Base-by-base conservation (phyloP, 2,329 filamentous ascomycete species). In the Pleoardoris graminearum region DNA sequence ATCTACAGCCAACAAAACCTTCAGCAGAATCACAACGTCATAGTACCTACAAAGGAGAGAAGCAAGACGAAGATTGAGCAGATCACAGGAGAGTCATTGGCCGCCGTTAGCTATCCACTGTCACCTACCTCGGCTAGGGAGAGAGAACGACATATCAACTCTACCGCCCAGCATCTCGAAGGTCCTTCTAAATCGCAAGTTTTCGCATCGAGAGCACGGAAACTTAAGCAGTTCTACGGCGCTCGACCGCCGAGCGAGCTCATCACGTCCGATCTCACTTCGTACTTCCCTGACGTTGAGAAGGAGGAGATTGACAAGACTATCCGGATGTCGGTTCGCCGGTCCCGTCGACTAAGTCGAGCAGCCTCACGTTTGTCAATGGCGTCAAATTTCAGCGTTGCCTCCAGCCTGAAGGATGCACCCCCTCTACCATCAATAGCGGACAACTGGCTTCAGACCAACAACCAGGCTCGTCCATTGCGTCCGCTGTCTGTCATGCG, bases 391-490 rank as follows among this genome's bases (percentile, higher is more conserved):
- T 82, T 93, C 65, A 97, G 94, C 75, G 90, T 92, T 67, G 91
- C 92, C 27, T 97, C 93, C 3, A 97, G 90, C 70, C 79, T 97
- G 50, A 90, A 89, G 67, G 93, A 97, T 76, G 93, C 92, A 3
- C 94, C 94, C 10, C 93, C 94, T 0, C 91, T 99, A 57, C 94
- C 94, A 1, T 96, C 90, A 37, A 97, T 99, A 65, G 92, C 92
- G 41, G 93, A 97, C 75, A 89, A 86, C 44, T 99, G 93, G 93
- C 81, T 97, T 33, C 88, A 70, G 46, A 65, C 82, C 51, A 81
- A 83, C 36, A 67, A 62, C 32, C 68, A 74, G 44, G 72, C 76
- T 29, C 76, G 79, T 32, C 76, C 78, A 23, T 72, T 83, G 16
- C 78, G 85, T 22, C 85, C 85, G 1, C 70, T 86, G 2, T 87